phyloP scores from a whole-genome alignment of 2,329 filamentous ascomycete species.

The Blastomyces percursus region DNA sequence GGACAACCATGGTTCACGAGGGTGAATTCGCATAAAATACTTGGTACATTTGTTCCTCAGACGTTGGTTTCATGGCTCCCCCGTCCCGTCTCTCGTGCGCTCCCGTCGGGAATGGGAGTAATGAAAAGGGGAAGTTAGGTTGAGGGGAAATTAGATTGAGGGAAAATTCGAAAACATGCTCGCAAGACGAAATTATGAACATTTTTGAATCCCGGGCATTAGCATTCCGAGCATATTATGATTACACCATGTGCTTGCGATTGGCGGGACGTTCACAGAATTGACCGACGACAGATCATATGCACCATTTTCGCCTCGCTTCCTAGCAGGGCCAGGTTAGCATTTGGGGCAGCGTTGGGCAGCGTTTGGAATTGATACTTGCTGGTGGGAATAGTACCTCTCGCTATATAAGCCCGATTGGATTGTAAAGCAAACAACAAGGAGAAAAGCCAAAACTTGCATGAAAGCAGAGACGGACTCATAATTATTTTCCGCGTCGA shows the following conservation, averaged over 20 bases:
- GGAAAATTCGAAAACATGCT: background rate
- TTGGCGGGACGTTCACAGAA: background rate
- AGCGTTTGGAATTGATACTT: background rate
- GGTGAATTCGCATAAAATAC: background rate
- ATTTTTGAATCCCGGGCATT: background rate
- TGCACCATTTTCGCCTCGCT: background rate
- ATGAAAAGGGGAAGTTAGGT: background rate
- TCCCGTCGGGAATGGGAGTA: background rate
- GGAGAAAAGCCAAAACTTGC: background rate
- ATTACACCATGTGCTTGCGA: background rate
- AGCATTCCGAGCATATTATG: background rate
- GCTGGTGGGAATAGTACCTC: background rate
- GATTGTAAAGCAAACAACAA: background rate
- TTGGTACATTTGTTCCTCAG: no score
- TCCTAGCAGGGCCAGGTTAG: background rate
- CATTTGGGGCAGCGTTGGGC: background rate
- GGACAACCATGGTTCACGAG: background rate
- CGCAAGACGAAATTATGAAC: background rate
- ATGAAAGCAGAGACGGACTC: background rate
- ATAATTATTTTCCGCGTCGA: background rate
- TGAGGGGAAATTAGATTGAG: background rate
- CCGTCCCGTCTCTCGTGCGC: background rate
- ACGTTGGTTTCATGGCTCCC: background rate
- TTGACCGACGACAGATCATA: background rate
- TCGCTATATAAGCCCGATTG: background rate